phyloP scores from a whole-genome alignment of 768 basidiomycete genomes.

The Tricholoma hemisulphureum region DNA sequence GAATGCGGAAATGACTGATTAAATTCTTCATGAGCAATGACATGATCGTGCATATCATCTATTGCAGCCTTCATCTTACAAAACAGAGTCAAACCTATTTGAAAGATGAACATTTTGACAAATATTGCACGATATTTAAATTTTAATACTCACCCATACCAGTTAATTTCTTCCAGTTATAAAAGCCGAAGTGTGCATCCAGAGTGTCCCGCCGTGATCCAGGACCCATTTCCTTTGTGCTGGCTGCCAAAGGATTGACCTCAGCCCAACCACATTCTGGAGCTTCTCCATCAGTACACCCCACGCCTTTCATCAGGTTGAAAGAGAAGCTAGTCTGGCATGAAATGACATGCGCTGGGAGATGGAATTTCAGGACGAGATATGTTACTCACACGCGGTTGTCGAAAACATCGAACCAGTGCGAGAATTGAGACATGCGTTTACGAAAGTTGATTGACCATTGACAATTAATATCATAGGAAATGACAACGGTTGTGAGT shows the following conservation, averaged over 20 bases:
- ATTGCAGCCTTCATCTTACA: neutral
- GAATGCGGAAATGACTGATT: neutral
- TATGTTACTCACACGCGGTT: conserved; percentile 2
- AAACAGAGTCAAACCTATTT: neutral
- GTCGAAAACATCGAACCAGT: too few species aligned
- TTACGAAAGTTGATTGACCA: conserved; percentile 23
- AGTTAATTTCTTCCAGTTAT: neutral
- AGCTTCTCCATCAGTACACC: conserved; percentile 34
- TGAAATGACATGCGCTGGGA: conserved; percentile 18
- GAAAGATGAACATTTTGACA: too few species aligned
- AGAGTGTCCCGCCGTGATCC: neutral
- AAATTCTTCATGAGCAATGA: neutral
- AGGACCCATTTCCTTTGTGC: neutral
- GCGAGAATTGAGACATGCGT: too few species aligned
- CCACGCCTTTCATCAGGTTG: conserved; percentile 25
- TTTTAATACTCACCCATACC: too few species aligned
- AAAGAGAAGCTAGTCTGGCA: conserved; percentile 24
- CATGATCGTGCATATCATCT: neutral
- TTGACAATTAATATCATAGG: conserved; percentile 35
- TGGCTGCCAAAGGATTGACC: conserved; percentile 22
- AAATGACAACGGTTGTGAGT: conserved; percentile 17
- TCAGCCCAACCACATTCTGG: conserved; percentile 30
- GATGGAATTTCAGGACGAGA: conserved; percentile 27
- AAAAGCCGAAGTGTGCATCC: neutral
- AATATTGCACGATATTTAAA: too few species aligned